Evolutionary conservation across 441 rosid species (phyloP).

Genomic region (Mallotus japonicus): DNA sequence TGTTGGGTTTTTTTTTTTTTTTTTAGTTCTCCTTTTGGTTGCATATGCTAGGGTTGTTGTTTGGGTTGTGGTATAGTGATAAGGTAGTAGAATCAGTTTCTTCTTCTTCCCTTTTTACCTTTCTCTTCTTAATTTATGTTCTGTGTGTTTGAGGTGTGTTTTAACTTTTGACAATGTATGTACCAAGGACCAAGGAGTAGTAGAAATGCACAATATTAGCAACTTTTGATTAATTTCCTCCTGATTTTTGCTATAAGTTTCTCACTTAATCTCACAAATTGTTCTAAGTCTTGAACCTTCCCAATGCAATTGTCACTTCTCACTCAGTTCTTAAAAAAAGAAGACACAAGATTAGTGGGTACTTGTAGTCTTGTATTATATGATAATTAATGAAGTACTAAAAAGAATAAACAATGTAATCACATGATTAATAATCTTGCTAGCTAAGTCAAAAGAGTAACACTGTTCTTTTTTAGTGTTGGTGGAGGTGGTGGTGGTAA

Average conservation of each 20-base stretch:
- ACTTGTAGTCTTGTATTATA: background rate
- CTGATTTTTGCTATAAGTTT: background rate
- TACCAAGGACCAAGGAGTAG: slow-evolving; percentile 27
- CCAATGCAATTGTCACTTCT: background rate
- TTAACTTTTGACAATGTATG: slow-evolving; percentile 34
- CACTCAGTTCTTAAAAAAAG: no score
- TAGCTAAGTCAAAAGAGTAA: slow-evolving; percentile 12
- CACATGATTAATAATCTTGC: slow-evolving; percentile 10
- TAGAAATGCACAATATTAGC: slow-evolving; percentile 23
- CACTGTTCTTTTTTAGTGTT: background rate
- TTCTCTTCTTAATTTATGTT: slow-evolving; percentile 8
- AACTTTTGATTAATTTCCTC: background rate
- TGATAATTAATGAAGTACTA: background rate
- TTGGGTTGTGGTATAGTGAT: slow-evolving; percentile 44
- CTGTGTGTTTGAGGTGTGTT: slow-evolving; percentile 41
- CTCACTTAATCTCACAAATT: no score
- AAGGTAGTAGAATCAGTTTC: slow-evolving; percentile 30
- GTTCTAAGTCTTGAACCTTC: background rate
- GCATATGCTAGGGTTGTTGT: slow-evolving; percentile 26
- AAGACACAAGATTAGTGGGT: background rate
- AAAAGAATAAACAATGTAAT: background rate
- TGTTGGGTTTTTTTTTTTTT: background rate
- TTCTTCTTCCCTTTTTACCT: background rate
- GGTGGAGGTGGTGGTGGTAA: slow-evolving; percentile 3
- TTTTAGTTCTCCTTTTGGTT: slow-evolving; percentile 17